Evolutionary conservation across 2,329 filamentous ascomycete species (phyloP), one percentile per base, ranked within the genome.

Genomic region (Fusarium heterosporum): DNA sequence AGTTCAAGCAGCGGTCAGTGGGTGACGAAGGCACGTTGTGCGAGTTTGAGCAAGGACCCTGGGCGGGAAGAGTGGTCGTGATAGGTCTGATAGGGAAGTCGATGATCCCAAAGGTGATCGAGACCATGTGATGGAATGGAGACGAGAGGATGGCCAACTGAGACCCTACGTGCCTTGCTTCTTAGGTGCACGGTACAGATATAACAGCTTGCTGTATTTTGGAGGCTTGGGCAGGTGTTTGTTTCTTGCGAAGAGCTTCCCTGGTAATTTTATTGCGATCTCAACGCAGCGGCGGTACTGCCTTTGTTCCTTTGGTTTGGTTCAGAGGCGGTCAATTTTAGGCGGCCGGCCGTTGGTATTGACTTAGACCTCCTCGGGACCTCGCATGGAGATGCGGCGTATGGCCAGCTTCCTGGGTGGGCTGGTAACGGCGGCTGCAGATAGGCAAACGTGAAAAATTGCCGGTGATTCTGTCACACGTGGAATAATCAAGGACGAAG

Each of bases 1-100:
- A 55, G 55, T 59, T 68, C 69, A 73, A 73, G 63, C 71, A 72
- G 71, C 71, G 71, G 71, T 73, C 71, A 73, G 68, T 72, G 66
- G 64, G 58, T 38, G 48, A 55, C 32, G 58, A 69, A 54, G 66
- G 65, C 56, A 59, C 65, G 61, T 59, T 61, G 57, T 60, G 53
- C 51, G 19, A 70, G 51, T 49, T 52, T 45, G 64, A 60, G 43
- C 45, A 66, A 66, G 69, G 64, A 51, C 50, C 66, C 58, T 62
- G 52, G 55, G 30, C 28, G 39, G 22, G 34, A n/a, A 41, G 34
- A 30, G 16, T 28, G 28, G 41, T 19, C 39, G 41, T 68, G 65
- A 66, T 66, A 62, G 61, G 65, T 42, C 61, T 57, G 57, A 43
- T 51, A 43, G 50, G 39, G 52, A 61, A 32, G 19, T 65, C 47